Conservation (phyloP, 1,284 basidiomycete species). For the Cerioporus squamosus region DNA sequence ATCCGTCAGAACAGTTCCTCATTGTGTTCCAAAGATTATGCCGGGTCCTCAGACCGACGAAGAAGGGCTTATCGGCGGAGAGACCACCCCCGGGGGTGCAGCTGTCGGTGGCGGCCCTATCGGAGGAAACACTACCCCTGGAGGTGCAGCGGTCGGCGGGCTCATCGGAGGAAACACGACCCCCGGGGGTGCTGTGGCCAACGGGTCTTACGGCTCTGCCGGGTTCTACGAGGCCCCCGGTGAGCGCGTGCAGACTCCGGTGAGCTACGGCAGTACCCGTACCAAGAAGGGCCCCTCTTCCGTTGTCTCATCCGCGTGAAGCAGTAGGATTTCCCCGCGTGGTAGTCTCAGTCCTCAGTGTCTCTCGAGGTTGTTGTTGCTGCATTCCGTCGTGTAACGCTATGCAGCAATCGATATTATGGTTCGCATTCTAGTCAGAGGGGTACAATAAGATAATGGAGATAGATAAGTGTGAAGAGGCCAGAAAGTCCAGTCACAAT, state of each 20-base stretch:
- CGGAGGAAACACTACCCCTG: background rate
- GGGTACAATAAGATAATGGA: too few species aligned
- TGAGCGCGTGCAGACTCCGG: background rate
- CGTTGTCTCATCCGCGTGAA: background rate
- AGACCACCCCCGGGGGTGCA: background rate
- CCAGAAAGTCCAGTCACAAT: too few species aligned
- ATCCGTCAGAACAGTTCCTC: too few species aligned
- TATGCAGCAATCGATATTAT: too few species aligned
- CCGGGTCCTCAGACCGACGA: background rate
- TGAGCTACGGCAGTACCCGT: background rate
- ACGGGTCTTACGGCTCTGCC: background rate
- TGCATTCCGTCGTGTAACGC: too few species aligned
- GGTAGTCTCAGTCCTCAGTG: too few species aligned
- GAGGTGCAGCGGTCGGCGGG: too few species aligned
- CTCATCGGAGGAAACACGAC: too few species aligned
- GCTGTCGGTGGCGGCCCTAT: background rate
- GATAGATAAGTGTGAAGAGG: too few species aligned
- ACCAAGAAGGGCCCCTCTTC: background rate
- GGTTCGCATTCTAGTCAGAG: too few species aligned
- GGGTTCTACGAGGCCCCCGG: background rate
- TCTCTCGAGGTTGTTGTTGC: too few species aligned
- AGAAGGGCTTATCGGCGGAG: background rate
- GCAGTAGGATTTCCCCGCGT: too few species aligned
- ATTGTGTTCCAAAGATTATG: background rate
- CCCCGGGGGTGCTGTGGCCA: background rate